These are phyloP conservation scores for Solanum hybrid DNA, from an alignment of 305 asterid genomes.

Conservation along the genomic window DNA sequence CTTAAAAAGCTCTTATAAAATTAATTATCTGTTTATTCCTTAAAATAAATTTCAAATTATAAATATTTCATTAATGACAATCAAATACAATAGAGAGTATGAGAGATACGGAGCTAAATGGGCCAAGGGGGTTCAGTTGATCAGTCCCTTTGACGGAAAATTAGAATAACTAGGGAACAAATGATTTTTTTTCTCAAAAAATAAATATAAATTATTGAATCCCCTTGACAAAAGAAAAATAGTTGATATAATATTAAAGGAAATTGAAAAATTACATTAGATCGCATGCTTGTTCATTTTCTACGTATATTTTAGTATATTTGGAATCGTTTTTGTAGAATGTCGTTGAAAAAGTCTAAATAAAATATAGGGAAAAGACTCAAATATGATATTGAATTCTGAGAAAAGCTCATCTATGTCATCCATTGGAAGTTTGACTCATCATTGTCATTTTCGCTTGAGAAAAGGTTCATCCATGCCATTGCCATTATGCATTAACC, in stretches of 20 bases:
- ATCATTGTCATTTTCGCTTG: background rate
- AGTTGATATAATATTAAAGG: background rate
- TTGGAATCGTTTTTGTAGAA: background rate
- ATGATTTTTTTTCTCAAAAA: no score
- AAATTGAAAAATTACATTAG: background rate
- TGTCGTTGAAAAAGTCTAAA: background rate
- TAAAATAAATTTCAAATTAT: no score
- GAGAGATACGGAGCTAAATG: no score
- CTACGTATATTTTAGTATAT: background rate
- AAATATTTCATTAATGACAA: no score
- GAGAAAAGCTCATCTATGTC: background rate
- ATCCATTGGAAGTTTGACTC: no score
- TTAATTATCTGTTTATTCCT: no score
- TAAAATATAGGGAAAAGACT: background rate
- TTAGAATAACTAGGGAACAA: no score
- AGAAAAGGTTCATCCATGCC: background rate
- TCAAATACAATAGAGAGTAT: no score
- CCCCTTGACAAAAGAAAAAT: background rate
- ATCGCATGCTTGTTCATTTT: background rate
- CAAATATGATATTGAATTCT: no score
- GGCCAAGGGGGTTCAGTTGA: no score
- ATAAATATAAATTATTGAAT: background rate
- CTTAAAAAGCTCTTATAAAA: no score
- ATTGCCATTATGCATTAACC: background rate
- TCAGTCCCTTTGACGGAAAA: no score